These are phyloP conservation scores for Silene uniflora DNA, from an alignment of 148 eudicot genomes.

Conservation along the genomic window DNA sequence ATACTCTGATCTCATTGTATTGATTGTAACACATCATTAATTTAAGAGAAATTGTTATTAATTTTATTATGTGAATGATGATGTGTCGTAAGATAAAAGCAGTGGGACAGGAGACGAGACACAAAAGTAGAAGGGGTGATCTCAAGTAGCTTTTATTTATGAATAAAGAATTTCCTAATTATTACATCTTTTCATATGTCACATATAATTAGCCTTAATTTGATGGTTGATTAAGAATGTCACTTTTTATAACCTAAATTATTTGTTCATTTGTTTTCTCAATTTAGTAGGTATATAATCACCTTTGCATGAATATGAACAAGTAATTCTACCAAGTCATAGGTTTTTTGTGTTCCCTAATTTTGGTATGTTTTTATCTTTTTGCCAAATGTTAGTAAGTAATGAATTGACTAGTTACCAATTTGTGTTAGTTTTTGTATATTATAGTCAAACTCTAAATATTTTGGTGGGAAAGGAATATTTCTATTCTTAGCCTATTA, in stretches of 20 bases:
- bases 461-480: background rate
- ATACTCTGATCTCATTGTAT: too few species aligned
- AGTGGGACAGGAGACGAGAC: too few species aligned
- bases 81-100: too few species aligned
- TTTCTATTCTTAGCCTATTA: background rate
- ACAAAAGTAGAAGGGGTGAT: too few species aligned
- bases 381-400: background rate
- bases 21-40: too few species aligned
- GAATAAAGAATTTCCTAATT: too few species aligned
- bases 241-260: background rate
- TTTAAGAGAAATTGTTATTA: too few species aligned
- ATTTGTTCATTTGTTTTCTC: too few species aligned
- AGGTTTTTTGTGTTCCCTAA: slow-evolving; percentile 2
- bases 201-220: background rate
- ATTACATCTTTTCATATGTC: too few species aligned
- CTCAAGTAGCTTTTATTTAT: too few species aligned
- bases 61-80: too few species aligned
- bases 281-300: background rate
- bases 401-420: slow-evolving; percentile 1
- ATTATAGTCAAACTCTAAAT: background rate
- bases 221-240: background rate
- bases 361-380: background rate
- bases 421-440: background rate
- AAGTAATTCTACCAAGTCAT: slow-evolving; percentile 9
- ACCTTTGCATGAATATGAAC: background rate